These are phyloP conservation scores for Epichloe festucae DNA, from an alignment of 2,329 filamentous ascomycete species.

Conservation along the genomic window DNA sequence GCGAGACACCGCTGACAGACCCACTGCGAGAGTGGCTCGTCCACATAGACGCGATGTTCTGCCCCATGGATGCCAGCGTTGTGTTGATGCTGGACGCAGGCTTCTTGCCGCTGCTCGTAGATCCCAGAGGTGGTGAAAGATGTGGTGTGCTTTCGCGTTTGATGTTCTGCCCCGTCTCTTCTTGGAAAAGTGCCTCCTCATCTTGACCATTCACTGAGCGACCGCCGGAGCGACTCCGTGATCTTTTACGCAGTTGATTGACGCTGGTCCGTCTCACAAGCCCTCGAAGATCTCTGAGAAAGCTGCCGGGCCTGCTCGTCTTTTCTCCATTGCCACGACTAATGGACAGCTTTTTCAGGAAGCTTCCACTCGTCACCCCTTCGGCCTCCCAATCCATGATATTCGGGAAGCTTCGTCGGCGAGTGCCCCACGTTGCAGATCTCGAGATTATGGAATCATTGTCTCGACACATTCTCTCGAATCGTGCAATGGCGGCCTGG, in stretches of 20 bases:
- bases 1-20: conserved; percentile 41
- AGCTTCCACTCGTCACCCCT: conserved; percentile 43
- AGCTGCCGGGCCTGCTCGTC: conserved; percentile 32
- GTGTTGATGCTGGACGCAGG: conserved; percentile 45
- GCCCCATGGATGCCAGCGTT: conserved; percentile 41
- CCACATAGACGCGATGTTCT: conserved; percentile 41
- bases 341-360: conserved; percentile 50
- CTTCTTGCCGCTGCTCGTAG: conserved; percentile 39
- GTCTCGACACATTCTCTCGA: conserved; percentile 38
- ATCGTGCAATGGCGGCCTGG: conserved; percentile 39
- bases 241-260: conserved; percentile 32
- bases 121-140: conserved; percentile 37
- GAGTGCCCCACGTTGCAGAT: conserved; percentile 58
- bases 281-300: conserved; percentile 36
- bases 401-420: conserved; percentile 50
- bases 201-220: conserved; percentile 16
- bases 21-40: conserved; percentile 43
- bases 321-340: conserved; percentile 27
- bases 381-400: conserved; percentile 34
- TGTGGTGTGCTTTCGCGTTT: conserved; percentile 30
- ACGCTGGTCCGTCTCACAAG: conserved; percentile 38
- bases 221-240: conserved; percentile 19
- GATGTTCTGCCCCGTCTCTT: conserved; percentile 18
- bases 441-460: conserved; percentile 47
- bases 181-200: conserved; percentile 13